A percentile compares a stretch with the other conserved stretches of the same genome.
phyloP scores from a whole-genome alignment of 2,329 filamentous ascomycete species.

The Ustulina deusta region DNA sequence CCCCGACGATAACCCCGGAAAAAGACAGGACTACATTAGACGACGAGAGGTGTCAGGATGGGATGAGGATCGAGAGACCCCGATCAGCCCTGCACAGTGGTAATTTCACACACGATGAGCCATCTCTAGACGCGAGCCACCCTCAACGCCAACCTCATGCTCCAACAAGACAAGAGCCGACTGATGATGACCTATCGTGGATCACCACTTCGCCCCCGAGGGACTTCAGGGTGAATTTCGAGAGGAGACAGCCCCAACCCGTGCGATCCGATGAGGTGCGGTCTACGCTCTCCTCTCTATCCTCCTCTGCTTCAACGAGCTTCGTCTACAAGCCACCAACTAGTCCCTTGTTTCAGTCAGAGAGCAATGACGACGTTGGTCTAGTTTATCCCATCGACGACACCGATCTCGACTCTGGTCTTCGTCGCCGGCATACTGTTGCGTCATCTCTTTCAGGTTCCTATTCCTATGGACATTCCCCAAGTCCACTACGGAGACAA shows the following conservation, averaged over 20 bases:
- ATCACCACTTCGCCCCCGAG: slow-evolving; percentile 68
- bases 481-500: slow-evolving; percentile 49
- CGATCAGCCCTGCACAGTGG: slow-evolving; percentile 79
- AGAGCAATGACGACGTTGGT: slow-evolving; percentile 83
- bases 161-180: slow-evolving; percentile 36
- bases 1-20: slow-evolving; percentile 63
- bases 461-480: slow-evolving; percentile 58
- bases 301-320: slow-evolving; percentile 79
- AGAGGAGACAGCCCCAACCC: slow-evolving; percentile 50
- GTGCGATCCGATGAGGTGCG: slow-evolving; percentile 54
- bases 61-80: slow-evolving; percentile 80
- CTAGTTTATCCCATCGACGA: slow-evolving; percentile 66
- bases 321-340: slow-evolving; percentile 91
- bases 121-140: slow-evolving; percentile 43
- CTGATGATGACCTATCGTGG: slow-evolving; percentile 55
- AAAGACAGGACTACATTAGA: slow-evolving; percentile 54
- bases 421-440: slow-evolving; percentile 76
- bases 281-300: slow-evolving; percentile 69
- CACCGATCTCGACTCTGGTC: slow-evolving; percentile 60
- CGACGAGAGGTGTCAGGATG: slow-evolving; percentile 62
- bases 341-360: slow-evolving; percentile 89
- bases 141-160: slow-evolving; percentile 42
- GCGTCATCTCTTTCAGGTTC: slow-evolving; percentile 68
- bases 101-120: slow-evolving; percentile 68
- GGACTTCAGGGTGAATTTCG: slow-evolving; percentile 61